phyloP scores from a whole-genome alignment of 192 early-diverging fungal genomes.

The Backusella macrospora region DNA sequence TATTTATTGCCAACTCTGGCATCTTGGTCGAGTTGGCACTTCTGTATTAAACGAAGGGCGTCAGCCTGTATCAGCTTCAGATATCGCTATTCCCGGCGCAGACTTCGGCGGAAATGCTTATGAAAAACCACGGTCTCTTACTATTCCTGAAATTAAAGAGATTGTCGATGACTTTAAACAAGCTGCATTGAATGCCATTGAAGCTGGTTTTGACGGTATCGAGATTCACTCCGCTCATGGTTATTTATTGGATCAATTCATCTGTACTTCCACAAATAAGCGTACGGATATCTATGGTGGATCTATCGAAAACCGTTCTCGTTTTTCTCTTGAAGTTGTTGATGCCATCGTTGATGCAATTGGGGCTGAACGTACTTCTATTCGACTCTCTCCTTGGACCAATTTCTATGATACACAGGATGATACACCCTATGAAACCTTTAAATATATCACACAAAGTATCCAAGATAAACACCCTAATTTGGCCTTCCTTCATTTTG shows the following conservation, averaged over 20 bases:
- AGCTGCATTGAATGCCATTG: conserved; percentile 70
- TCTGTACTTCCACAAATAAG: conserved; percentile 78
- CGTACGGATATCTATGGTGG: conserved; percentile 59
- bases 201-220: conserved; percentile 85
- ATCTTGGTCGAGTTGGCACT: conserved; percentile 22
- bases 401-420: conserved; percentile 38
- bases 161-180: conserved; percentile 11
- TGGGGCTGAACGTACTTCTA: conserved; percentile 37
- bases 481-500: conserved; percentile 40
- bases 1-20: conserved; percentile 63
- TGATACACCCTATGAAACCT: conserved; percentile 32
- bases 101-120: conserved; percentile 1
- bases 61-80: conserved; percentile 32
- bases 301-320: conserved; percentile 33
- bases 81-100: conserved; percentile 18
- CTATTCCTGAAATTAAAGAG: conserved; percentile 12
- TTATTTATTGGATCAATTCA: conserved; percentile 83
- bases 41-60: not conserved
- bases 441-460: conserved; percentile 20
- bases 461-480: conserved; percentile 36
- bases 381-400: conserved; percentile 38
- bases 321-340: conserved; percentile 36
- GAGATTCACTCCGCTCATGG: conserved; percentile 94
- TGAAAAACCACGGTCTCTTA: conserved; percentile 24
- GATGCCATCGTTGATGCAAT: conserved; percentile 32